These are phyloP conservation scores for Citrus hindsii DNA, from an alignment of 345 rosid genomes.

Conservation along the genomic window DNA sequence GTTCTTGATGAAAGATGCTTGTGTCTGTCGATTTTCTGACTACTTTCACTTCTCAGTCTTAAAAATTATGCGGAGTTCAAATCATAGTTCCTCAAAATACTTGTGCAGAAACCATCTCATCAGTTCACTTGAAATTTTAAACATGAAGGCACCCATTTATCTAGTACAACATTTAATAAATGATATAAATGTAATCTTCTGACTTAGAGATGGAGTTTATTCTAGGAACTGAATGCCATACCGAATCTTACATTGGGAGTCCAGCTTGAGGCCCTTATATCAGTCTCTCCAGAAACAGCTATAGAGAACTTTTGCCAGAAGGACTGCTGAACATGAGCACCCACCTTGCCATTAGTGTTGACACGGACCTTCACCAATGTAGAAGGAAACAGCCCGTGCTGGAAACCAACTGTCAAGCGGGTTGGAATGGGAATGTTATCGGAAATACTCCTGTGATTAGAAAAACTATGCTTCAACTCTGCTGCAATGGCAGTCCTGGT, in stretches of 20 bases:
- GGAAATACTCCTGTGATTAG: neutral
- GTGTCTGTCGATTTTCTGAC: too few relatives aligned
- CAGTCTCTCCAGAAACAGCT: conserved; percentile 42
- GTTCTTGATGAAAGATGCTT: too few relatives aligned
- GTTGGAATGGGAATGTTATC: conserved; percentile 8
- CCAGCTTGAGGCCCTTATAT: conserved; percentile 19
- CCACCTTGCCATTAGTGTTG: conserved; percentile 31
- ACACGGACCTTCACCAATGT: conserved; percentile 47
- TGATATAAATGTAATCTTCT: neutral
- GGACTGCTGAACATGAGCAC: conserved; percentile 37
- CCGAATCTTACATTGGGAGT: conserved; percentile 34
- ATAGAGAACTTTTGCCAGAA: conserved; percentile 29
- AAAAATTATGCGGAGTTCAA: neutral
- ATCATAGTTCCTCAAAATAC: neutral
- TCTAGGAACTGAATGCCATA: conserved; percentile 24
- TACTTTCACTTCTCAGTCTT: neutral
- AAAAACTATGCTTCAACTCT: conserved; percentile 37
- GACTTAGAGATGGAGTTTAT: neutral
- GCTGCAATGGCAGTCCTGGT: conserved; percentile 48
- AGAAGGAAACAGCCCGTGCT: conserved; percentile 35
- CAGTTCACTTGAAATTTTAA: neutral
- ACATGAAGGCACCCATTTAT: neutral
- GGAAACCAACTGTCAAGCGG: conserved; percentile 34
- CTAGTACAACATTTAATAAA: neutral
- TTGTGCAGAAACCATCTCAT: neutral